phyloP scores from a whole-genome alignment of 2,329 filamentous ascomycete genomes.

The Apiospora aurea region DNA sequence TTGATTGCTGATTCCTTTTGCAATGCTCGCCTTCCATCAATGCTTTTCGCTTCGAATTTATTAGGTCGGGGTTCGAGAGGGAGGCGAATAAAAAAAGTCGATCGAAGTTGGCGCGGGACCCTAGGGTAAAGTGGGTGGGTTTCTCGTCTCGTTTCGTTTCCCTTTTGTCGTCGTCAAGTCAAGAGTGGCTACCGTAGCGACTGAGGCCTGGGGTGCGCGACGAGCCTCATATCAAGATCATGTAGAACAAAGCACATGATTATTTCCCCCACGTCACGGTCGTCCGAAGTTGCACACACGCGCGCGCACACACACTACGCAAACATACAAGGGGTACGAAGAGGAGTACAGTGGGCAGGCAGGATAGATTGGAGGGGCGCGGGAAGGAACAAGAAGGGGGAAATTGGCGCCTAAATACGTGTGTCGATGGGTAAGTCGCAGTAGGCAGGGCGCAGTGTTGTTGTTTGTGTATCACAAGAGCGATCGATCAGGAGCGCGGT shows the following conservation, averaged over 20 bases:
- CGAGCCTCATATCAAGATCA: slow-evolving; percentile 14
- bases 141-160: neutral
- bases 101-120: neutral
- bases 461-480: neutral
- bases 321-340: too few species aligned
- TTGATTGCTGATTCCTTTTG: neutral
- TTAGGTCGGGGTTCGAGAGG: neutral
- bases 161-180: neutral
- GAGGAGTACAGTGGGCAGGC: neutral
- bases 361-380: neutral
- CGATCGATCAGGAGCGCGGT: neutral
- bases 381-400: neutral
- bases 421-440: neutral
- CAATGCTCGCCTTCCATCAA: neutral
- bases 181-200: slow-evolving; percentile 4
- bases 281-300: neutral
- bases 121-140: neutral
- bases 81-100: neutral
- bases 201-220: neutral
- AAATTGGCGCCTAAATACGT: slow-evolving; percentile 1
- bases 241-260: slow-evolving; percentile 15
- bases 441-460: neutral
- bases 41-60: neutral
- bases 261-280: neutral
- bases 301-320: neutral